Percentiles rank a stretch among this genome's conserved stretches.
phyloP scores from a whole-genome alignment of 1,284 basidiomycete genomes.

The Pseudozyma tsukubaensis region DNA sequence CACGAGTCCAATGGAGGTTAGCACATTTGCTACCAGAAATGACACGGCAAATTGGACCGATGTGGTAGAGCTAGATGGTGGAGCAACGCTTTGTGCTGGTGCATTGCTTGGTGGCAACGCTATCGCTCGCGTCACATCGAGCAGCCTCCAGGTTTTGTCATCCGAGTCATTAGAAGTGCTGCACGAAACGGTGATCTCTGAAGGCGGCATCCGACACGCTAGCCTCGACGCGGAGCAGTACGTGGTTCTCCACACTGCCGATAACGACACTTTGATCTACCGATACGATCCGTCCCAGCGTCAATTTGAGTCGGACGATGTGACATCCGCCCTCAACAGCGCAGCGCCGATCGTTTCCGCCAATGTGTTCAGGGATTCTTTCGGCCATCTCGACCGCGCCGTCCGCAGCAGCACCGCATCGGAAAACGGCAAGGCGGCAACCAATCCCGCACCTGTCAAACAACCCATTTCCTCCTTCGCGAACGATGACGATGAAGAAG shows the following conservation, averaged over 20 bases:
- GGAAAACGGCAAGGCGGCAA: neutral
- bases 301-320: constrained; percentile 18
- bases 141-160: constrained; percentile 28
- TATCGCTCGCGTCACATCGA: constrained; percentile 24
- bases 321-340: neutral
- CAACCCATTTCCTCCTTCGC: neutral
- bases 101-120: constrained; percentile 9
- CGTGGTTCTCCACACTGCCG: constrained; percentile 24
- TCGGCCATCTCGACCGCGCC: constrained; percentile 13
- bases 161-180: constrained; percentile 15
- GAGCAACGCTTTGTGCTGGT: constrained; percentile 23
- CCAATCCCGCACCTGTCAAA: neutral
- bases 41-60: constrained; percentile 10
- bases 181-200: constrained; percentile 13
- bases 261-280: constrained; percentile 24
- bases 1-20: constrained; percentile 1
- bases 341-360: constrained; percentile 13
- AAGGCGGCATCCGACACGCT: constrained; percentile 14
- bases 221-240: constrained; percentile 36
- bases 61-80: constrained; percentile 1
- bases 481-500: constrained; percentile 52
- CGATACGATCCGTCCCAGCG: constrained; percentile 1
- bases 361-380: constrained; percentile 34
- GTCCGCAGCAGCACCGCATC: neutral
- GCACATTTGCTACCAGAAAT: neutral